Conservation (phyloP, 2,329 filamentous ascomycete genomes). For the Calonectria hongkongensis region DNA sequence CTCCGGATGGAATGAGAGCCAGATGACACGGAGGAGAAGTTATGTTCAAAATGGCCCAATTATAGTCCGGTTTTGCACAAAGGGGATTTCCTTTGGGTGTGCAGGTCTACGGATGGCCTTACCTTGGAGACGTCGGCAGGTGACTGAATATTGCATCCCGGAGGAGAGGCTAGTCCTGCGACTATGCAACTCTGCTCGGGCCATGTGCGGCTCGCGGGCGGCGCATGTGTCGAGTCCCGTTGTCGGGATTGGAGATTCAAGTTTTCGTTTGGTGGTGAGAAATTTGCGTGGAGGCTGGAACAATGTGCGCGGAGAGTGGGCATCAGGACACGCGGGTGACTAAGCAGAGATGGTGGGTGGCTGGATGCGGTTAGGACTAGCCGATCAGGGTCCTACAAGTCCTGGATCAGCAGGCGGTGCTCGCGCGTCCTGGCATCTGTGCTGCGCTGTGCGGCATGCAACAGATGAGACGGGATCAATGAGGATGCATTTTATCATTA, state of each 20-base stretch:
- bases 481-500: background rate
- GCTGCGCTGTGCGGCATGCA: constrained; percentile 3
- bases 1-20: constrained; percentile 57
- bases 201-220: background rate
- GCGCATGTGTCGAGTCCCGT: constrained; percentile 8
- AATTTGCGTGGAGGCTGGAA: constrained; percentile 6
- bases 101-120: constrained; percentile 6
- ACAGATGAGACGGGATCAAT: constrained; percentile 11
- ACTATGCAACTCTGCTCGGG: constrained; percentile 2
- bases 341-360: constrained; percentile 4
- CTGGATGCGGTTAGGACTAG: constrained; percentile 21
- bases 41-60: constrained; percentile 58
- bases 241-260: constrained; percentile 22
- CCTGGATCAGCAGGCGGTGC: constrained; percentile 21
- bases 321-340: background rate
- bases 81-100: background rate
- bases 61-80: constrained; percentile 15
- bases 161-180: background rate
- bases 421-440: constrained; percentile 7
- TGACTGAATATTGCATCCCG: constrained; percentile 10
- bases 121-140: background rate
- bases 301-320: constrained; percentile 1
- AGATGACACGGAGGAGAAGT: constrained; percentile 49
- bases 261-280: background rate
- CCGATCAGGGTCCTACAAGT: constrained; percentile 24